Conservation (phyloP, 2,329 filamentous ascomycete species). For the Talaromyces sp. region DNA sequence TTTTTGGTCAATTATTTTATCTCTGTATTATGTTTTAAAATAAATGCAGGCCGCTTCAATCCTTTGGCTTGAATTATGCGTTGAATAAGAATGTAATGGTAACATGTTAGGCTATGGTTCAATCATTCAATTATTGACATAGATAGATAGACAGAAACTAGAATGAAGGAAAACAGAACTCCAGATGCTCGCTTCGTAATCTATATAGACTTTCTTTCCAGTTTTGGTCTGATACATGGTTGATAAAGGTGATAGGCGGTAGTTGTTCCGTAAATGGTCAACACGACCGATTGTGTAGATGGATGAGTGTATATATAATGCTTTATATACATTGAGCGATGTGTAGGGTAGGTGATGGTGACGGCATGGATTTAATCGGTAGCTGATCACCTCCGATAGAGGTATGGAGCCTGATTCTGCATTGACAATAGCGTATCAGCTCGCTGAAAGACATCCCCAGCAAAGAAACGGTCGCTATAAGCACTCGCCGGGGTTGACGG, state of each 20-base stretch:
- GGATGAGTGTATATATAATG: not conserved
- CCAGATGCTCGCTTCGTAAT: not conserved
- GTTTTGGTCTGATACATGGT: not conserved
- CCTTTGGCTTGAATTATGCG: not conserved
- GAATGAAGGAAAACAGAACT: not conserved
- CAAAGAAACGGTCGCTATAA: conserved; percentile 49
- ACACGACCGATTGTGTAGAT: not conserved
- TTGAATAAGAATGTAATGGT: not conserved
- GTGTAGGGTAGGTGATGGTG: not conserved
- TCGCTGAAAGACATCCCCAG: conserved; percentile 49
- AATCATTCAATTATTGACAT: not conserved
- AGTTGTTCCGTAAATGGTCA: not conserved
- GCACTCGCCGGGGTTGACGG: conserved; percentile 57
- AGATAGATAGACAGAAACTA: not conserved
- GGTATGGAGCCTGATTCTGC: conserved; percentile 41
- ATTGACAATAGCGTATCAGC: conserved; percentile 48
- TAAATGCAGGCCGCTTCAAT: not conserved
- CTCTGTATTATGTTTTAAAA: not conserved
- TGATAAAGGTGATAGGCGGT: not conserved
- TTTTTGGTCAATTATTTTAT: too few species aligned
- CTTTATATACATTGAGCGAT: not conserved
- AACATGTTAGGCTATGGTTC: not conserved
- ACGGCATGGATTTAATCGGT: not conserved
- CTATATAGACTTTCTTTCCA: not conserved
- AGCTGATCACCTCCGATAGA: conserved; percentile 37